These are phyloP conservation scores for Vaccinium vitisidaea DNA, from an alignment of 148 eudicot genomes.

Conservation along the genomic window DNA sequence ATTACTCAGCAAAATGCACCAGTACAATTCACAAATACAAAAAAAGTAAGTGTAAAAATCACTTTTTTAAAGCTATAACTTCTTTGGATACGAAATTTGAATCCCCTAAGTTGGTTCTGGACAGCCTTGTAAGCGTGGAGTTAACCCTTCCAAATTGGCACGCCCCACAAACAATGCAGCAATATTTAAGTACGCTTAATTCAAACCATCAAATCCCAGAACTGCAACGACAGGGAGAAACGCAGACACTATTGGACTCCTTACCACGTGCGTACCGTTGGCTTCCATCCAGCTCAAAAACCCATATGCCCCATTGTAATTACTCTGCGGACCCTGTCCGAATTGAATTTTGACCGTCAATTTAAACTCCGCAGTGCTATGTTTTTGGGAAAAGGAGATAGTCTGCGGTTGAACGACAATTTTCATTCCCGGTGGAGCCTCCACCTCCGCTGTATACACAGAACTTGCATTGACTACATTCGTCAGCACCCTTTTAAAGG, in stretches of 20 bases:
- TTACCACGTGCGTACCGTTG: not conserved
- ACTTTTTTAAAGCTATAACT: no score
- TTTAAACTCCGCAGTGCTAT: constrained; percentile 15
- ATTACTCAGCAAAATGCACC: no score
- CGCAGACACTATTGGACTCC: constrained; percentile 19
- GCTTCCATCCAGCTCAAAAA: no score
- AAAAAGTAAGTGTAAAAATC: no score
- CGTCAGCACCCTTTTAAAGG: constrained; percentile 32
- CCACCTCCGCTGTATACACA: constrained; percentile 16
- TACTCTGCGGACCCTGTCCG: not conserved
- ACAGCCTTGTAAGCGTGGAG: no score
- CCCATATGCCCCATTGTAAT: constrained; percentile 18
- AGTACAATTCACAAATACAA: no score
- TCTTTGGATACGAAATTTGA: no score
- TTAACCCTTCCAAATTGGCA: no score
- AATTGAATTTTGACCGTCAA: constrained; percentile 19
- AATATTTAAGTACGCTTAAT: not conserved
- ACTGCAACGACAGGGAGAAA: not conserved
- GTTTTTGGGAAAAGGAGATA: constrained; percentile 15
- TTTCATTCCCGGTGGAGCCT: constrained; percentile 23
- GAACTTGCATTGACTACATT: constrained; percentile 4
- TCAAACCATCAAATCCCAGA: not conserved
- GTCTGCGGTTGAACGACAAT: constrained; percentile 19
- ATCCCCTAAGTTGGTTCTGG: no score
- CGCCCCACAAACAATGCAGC: not conserved